Evolutionary conservation across 1,284 basidiomycete genomes (phyloP), one percentile per base, ranked within the genome.

Genomic region (Sphaerobolus stellatus): DNA sequence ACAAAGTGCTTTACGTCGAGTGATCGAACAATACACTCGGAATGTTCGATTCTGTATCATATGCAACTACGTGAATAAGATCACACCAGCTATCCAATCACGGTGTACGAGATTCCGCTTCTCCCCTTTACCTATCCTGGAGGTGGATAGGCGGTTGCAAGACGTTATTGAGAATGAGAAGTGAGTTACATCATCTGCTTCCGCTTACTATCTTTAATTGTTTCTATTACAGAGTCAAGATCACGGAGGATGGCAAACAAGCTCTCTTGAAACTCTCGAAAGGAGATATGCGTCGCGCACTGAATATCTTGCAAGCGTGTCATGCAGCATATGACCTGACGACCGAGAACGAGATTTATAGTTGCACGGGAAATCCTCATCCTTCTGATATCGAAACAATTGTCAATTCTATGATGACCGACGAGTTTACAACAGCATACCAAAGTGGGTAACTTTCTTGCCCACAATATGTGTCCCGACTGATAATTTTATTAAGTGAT

Each of bases 1-100:
- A 0, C 97, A 99, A 69, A 92, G 94, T 3, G 97, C 97, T 18
- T 82, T 99, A 29, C 88, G 96, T 28, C 88, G 96, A 66, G 91
- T 99, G 38, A 98, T 99, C 60, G 97, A 99, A 72, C 95, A 98
- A 64, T 98, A 98, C 70, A 99, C 97, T 6, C 92, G 90, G 71
- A 99, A 99, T 67, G 97, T 98, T 59, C 87, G 97, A 31, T 99
- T 99, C 72, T 98, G 96, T 74, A 99, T 99, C 65, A 97, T 99
- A 59, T 98, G 97, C 82, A 99, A 99, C 74, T 99, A 99, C 64
- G 97, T 99, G 70, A 99, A 99, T 83, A 98, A 98, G 73, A 99
- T 99, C 68, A 89, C 91, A 5, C 97, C 97, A 3, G 97, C 97
- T 22, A 97, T 99, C 58, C 97, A 99, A 74, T 97, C 94, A 68